phyloP scores from a whole-genome alignment of 2,329 filamentous ascomycete species.

The Trichoderma sp. region DNA sequence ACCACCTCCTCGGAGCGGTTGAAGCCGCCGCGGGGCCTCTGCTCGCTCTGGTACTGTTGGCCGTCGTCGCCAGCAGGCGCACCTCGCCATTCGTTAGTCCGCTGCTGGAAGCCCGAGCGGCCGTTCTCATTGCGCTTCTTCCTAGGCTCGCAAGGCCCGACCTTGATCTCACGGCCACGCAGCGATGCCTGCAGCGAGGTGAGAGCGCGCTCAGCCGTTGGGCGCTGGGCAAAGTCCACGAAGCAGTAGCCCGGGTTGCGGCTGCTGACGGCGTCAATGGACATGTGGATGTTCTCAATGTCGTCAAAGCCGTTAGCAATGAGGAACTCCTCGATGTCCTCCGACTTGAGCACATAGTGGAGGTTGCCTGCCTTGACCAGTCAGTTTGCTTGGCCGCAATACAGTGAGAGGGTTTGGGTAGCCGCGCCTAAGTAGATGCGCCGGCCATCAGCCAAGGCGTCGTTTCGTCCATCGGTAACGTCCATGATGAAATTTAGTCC shows the following conservation, averaged over 20 bases:
- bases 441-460: constrained; percentile 35
- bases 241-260: constrained; percentile 77
- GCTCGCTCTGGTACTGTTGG: constrained; percentile 26
- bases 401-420: background rate
- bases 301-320: constrained; percentile 43
- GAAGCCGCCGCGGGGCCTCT: constrained; percentile 35
- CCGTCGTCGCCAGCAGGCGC: constrained; percentile 24
- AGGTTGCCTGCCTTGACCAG: constrained; percentile 49
- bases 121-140: constrained; percentile 31
- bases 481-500: constrained; percentile 10
- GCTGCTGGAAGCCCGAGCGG: constrained; percentile 39
- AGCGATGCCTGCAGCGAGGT: constrained; percentile 56
- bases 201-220: constrained; percentile 57
- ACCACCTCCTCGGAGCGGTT: constrained; percentile 38
- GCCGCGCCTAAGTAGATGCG: constrained; percentile 60
- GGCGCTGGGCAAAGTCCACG: constrained; percentile 62
- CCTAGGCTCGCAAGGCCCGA: constrained; percentile 66
- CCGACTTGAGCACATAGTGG: constrained; percentile 52
- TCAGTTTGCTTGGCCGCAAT: constrained; percentile 12
- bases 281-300: constrained; percentile 64
- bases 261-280: constrained; percentile 66
- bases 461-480: constrained; percentile 11
- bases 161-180: constrained; percentile 60
- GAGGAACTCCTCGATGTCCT: constrained; percentile 63
- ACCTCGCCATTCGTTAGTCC: constrained; percentile 49